Conservation (phyloP, 805 yeast genomes). For the Wickerhamiella slavikovae region DNA sequence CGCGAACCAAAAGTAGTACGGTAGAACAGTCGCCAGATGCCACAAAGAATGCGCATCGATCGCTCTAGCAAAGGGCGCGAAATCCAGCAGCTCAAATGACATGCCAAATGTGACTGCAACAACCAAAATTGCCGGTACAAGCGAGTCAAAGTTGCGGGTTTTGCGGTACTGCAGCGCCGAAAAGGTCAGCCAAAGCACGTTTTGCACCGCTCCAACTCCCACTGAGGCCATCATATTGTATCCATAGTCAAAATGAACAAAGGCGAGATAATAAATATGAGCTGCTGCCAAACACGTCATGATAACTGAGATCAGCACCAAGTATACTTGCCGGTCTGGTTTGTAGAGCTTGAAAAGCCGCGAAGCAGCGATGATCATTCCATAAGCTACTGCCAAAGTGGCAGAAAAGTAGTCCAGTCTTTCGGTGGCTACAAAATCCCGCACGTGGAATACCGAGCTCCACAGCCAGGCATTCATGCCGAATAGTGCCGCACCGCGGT, state of each 20-base stretch:
- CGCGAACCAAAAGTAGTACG: slow-evolving; percentile 54
- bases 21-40: slow-evolving; percentile 79
- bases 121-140: slow-evolving; percentile 33
- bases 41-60: slow-evolving; percentile 87
- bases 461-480: slow-evolving; percentile 79
- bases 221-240: slow-evolving; percentile 89
- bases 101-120: slow-evolving; percentile 43
- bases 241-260: slow-evolving; percentile 67
- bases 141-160: slow-evolving; percentile 19
- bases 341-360: slow-evolving; percentile 41
- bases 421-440: slow-evolving; percentile 67
- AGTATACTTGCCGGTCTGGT: slow-evolving; percentile 15
- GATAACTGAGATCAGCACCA: slow-evolving; percentile 23
- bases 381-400: slow-evolving; percentile 65
- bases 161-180: slow-evolving; percentile 13
- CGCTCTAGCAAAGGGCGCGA: slow-evolving; percentile 46
- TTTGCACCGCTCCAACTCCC: slow-evolving; percentile 55
- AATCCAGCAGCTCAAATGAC: slow-evolving; percentile 83
- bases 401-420: slow-evolving; percentile 83
- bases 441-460: slow-evolving; percentile 69
- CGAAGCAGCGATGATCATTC: slow-evolving; percentile 46
- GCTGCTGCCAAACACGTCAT: slow-evolving; percentile 25
- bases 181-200: slow-evolving; percentile 27
- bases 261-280: slow-evolving; percentile 47
- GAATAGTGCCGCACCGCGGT: slow-evolving; percentile 31